These are phyloP conservation scores for Tephrocybe sp. DNA, from an alignment of 768 basidiomycete genomes.

Conservation along the genomic window DNA sequence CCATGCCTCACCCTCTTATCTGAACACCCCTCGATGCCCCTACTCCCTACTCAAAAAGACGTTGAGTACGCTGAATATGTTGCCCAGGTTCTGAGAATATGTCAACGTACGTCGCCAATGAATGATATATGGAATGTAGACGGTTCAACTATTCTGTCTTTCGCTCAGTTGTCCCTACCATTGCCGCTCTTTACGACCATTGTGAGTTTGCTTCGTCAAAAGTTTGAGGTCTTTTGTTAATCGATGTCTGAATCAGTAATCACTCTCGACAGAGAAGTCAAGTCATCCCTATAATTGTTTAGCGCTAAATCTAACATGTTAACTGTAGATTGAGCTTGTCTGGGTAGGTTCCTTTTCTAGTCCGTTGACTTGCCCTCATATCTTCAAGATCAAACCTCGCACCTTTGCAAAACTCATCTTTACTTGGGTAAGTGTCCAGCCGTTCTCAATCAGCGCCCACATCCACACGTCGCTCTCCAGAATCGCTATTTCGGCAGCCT, in stretches of 20 bases:
- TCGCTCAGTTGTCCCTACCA: conserved; percentile 19
- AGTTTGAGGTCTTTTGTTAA: neutral
- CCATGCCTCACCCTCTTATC: conserved; percentile 8
- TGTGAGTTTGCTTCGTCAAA: conserved; percentile 13
- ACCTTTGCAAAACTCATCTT: conserved; percentile 25
- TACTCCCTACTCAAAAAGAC: conserved; percentile 1
- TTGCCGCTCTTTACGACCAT: conserved; percentile 25
- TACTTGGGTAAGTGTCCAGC: conserved; percentile 20
- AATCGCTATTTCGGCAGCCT: conserved; percentile 29
- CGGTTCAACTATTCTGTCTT: neutral
- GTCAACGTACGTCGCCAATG: conserved; percentile 19
- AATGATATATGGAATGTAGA: neutral
- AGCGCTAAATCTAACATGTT: neutral
- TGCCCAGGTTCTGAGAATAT: conserved; percentile 17
- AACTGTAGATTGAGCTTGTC: conserved; percentile 24
- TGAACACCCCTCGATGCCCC: neutral
- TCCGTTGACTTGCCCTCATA: neutral
- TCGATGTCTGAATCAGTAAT: conserved; percentile 19
- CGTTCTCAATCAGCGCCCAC: neutral
- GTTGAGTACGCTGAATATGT: conserved; percentile 3
- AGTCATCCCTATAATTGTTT: neutral
- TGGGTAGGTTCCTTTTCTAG: conserved; percentile 19
- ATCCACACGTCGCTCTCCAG: conserved; percentile 10
- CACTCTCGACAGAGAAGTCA: conserved; percentile 28
- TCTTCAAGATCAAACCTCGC: conserved; percentile 21